Conservation (phyloP, 2,329 filamentous ascomycete species). For the Colletotrichum lupini region DNA sequence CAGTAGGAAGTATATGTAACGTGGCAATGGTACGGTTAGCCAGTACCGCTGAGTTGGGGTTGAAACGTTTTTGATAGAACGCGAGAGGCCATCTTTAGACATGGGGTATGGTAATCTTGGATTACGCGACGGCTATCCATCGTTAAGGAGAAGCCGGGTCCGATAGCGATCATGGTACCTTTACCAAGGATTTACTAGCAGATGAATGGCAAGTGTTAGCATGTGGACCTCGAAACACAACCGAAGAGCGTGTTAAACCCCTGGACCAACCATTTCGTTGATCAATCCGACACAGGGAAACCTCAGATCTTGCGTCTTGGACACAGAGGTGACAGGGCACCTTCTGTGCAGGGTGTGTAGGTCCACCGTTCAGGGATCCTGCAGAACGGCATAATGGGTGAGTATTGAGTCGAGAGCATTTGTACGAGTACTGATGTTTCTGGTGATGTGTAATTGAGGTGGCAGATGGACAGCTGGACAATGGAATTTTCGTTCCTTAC, state of each 20-base stretch:
- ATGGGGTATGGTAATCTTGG: background rate
- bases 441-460: background rate
- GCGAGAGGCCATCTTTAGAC: conserved; percentile 10
- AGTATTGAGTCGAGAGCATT: background rate
- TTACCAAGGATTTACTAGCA: background rate
- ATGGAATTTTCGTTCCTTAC: no score
- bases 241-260: conserved; percentile 10
- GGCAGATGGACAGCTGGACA: no score
- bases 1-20: background rate
- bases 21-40: background rate
- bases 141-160: conserved; percentile 5
- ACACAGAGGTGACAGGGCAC: background rate
- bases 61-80: conserved; percentile 14
- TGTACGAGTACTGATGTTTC: background rate
- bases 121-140: conserved; percentile 5
- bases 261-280: conserved; percentile 7
- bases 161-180: background rate
- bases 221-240: background rate
- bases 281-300: conserved; percentile 24
- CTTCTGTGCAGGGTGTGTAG: background rate
- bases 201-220: background rate
- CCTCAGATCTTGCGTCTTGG: conserved; percentile 31
- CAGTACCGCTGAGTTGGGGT: background rate
- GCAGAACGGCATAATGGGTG: background rate
- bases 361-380: no score